Evolutionary conservation across 1,139 yeast genomes (phyloP), one percentile per base, ranked within the genome.

Genomic region (Saccharomycopsis phalli): DNA sequence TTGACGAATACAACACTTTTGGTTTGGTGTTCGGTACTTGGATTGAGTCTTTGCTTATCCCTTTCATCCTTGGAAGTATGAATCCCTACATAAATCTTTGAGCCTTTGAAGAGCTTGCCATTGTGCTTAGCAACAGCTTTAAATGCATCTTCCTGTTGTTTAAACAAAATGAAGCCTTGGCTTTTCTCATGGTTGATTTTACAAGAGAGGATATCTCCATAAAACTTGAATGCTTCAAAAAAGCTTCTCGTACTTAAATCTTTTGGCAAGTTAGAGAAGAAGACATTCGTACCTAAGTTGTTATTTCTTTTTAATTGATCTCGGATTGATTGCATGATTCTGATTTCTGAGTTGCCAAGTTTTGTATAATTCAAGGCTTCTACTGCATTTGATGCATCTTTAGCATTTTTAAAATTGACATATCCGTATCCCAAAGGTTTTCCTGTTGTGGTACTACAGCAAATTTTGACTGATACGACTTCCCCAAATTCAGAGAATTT

Each of bases 261-360:
- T 3, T 47, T 45, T 4, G 72, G 61, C 47, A 69, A 49, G 48
- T 65, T 59, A 23, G 69, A 53, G 49, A 66, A 53, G 41, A 63
- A 65, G 2, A 59, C 58, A 38, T 65, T 65, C 6, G 66, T 57
- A 1, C 67, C 67, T 28, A 59, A 46, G 32, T 53, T 53, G 31
- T 55, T 59, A 42, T 60, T 50, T 39, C 50, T 47, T 41, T 49
- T 50, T 2, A 46, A 41, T 40, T 56, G 59, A 23, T 65, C 62
- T 49, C 72, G 63, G 42, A 70, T 47, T 0, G 74, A 69, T 2
- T 70, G 71, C 75, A 71, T 69, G 14, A 73, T 68, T 49, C 76
- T 58, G 31, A 74, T 62, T 42, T 71, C 76, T 25, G 61, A 59
- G 4, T 60, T 61, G 19, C 54, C 49, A 2, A 72, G 52, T 1